Base-by-base conservation (phyloP, 2,329 filamentous ascomycete species). In the Anthostomella pinea region DNA sequence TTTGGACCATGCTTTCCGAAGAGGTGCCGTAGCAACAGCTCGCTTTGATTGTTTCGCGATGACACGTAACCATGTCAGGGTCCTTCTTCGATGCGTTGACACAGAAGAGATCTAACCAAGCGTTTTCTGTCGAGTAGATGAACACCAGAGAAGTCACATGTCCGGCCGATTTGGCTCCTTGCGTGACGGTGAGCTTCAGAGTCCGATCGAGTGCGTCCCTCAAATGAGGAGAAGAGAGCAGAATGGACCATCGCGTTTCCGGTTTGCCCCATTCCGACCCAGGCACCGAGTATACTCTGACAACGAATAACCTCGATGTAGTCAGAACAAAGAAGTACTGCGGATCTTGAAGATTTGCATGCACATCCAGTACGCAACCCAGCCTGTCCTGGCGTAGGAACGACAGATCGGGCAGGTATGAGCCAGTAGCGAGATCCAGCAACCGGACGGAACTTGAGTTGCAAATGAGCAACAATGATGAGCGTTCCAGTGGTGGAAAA, bases 401-500 rank as follows among this genome's bases (percentile, higher is more conserved):
- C 17, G 38, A 25, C 10, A 59, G 15, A 27, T 57, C 49, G 1
- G 58, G 51, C 15, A 60, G 35, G 35, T 51, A 56, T 9, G 27
- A 35, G 17, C 49, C 46, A 9, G 41, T 51, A 16, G 39, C 42
- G 8, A 59, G 44, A 32, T 59, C 51, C 6, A 62, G 28, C 6
- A 62, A 30, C 29, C 45, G 53, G 22, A 63, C 39, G 9, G 57
- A 27, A 20, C 52, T 53, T 9, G 44, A 43, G 31, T 52, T 60
- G 43, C 48, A 54, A 18, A 64, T 30, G 16, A 64, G 38, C 18
- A 65, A 81, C 52, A 50, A 84, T 75, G 39, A 87, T 54, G 30
- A 87, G 73, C 71, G 72, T 71, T 39, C 66, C 45, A 75, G 68
- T 20, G 48, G 42, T 15, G 52, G 41, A 33, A 51, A 55, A 14